Evolutionary conservation across 805 yeast genomes (phyloP).

Genomic region (Metschnikowia hibisci): DNA sequence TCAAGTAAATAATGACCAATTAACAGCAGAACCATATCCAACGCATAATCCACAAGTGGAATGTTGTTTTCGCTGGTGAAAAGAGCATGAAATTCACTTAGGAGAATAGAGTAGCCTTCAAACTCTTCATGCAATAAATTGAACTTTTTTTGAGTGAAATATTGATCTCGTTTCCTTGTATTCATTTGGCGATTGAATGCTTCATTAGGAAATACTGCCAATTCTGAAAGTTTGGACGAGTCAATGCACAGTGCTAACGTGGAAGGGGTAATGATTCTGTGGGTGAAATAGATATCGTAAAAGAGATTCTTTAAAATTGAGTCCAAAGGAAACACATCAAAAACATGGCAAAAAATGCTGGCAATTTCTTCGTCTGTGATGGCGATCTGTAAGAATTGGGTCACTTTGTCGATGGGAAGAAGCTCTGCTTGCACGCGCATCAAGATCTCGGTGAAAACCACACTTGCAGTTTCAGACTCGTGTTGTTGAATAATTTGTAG

Average conservation of each 20-base stretch:
- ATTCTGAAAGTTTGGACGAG: slow-evolving; percentile 24
- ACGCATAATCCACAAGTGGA: slow-evolving; percentile 41
- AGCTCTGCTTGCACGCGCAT: slow-evolving; percentile 23
- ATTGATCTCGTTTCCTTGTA: slow-evolving; percentile 37
- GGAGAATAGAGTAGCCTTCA: slow-evolving; percentile 71
- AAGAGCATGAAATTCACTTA: slow-evolving; percentile 45
- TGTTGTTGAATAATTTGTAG: slow-evolving; percentile 27
- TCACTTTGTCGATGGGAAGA: slow-evolving; percentile 17
- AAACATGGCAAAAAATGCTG: slow-evolving; percentile 33
- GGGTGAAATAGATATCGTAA: slow-evolving; percentile 16
- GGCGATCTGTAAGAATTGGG: slow-evolving; percentile 24
- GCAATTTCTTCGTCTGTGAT: slow-evolving; percentile 33
- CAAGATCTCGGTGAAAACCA: slow-evolving; percentile 33
- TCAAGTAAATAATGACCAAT: slow-evolving; percentile 78
- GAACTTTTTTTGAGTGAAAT: slow-evolving; percentile 52
- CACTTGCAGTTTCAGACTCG: slow-evolving; percentile 20
- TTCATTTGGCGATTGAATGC: slow-evolving; percentile 36
- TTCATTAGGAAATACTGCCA: slow-evolving; percentile 30
- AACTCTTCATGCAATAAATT: slow-evolving; percentile 69
- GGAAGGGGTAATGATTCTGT: slow-evolving; percentile 25
- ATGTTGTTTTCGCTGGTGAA: slow-evolving; percentile 38
- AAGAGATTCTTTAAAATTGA: slow-evolving; percentile 22
- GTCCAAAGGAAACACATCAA: slow-evolving; percentile 34
- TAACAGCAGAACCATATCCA: slow-evolving; percentile 48
- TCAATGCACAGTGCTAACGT: slow-evolving; percentile 31